Evolutionary conservation across 1,284 basidiomycete species (phyloP).

Genomic region (Blastosporella zonata): DNA sequence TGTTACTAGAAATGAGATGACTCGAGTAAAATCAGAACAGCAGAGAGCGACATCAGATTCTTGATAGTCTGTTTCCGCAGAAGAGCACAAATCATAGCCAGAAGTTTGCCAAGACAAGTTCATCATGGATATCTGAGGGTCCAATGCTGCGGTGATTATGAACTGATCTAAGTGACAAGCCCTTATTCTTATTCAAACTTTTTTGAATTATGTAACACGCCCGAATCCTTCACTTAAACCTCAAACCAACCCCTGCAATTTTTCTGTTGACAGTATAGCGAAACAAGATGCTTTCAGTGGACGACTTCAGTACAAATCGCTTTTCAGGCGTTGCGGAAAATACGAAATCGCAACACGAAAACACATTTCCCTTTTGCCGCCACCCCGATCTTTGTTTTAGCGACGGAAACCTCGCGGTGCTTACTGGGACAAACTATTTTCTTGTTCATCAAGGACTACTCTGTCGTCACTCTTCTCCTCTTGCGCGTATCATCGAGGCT

Average conservation of each 20-base stretch:
- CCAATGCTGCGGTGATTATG: too few species aligned
- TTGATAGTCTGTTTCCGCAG: too few species aligned
- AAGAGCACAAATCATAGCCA: too few species aligned
- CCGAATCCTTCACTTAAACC: background rate
- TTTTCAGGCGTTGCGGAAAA: slow-evolving; percentile 28
- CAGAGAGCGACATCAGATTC: too few species aligned
- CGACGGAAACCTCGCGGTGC: slow-evolving; percentile 64
- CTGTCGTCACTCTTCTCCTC: slow-evolving; percentile 52
- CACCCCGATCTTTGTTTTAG: slow-evolving; percentile 60
- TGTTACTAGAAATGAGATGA: too few species aligned
- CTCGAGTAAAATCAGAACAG: too few species aligned
- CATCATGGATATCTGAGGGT: too few species aligned
- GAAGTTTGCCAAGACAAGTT: too few species aligned
- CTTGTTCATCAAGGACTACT: slow-evolving; percentile 66
- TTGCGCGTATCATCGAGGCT: slow-evolving; percentile 36
- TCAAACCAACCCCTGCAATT: slow-evolving; percentile 1
- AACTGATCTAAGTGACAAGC: too few species aligned
- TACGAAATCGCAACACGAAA: slow-evolving; percentile 14
- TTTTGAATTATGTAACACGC: too few species aligned
- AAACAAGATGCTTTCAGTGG: slow-evolving; percentile 15
- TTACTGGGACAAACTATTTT: slow-evolving; percentile 56
- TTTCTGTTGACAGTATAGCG: background rate
- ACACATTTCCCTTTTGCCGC: slow-evolving; percentile 28
- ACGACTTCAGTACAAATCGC: slow-evolving; percentile 50
- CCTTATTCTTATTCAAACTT: too few species aligned